Percentiles rank a stretch among this genome's conserved stretches.
Evolutionary conservation across 139 green algal genomes (phyloP).

Genomic region (Picochlorum costavermella): DNA sequence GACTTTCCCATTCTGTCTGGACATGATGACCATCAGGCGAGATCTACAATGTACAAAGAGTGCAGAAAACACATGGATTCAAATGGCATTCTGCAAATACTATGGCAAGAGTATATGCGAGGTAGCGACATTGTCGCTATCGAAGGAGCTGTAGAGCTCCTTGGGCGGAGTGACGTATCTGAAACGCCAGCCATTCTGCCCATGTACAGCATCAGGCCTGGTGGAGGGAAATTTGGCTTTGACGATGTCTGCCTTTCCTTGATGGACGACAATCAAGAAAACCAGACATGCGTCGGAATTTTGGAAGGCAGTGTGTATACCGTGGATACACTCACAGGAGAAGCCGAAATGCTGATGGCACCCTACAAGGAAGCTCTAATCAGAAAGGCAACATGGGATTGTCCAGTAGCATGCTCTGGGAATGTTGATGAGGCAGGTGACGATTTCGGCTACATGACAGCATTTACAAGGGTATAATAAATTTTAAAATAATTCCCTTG

Average conservation of each 20-base stretch:
- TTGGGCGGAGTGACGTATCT: not conserved
- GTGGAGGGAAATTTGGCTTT: constrained; percentile 13
- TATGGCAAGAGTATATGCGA: constrained; percentile 15
- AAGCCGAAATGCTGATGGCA: constrained; percentile 20
- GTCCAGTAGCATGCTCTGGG: not conserved
- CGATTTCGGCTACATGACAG: constrained; percentile 15
- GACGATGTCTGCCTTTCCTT: not conserved
- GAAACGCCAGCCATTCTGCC: constrained; percentile 14
- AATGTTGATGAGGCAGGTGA: constrained; percentile 21
- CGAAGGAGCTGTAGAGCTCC: not conserved
- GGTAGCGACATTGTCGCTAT: not conserved
- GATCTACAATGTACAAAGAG: not conserved
- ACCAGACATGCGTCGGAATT: constrained; percentile 6
- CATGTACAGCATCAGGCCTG: constrained; percentile 17
- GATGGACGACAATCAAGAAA: not conserved
- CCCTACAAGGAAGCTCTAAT: constrained; percentile 16
- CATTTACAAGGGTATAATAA: constrained; percentile 16
- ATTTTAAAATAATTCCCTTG: constrained; percentile 24
- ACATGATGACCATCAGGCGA: not conserved
- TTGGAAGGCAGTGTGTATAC: constrained; percentile 3
- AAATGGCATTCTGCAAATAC: constrained; percentile 2
- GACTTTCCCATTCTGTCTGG: not conserved
- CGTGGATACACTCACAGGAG: constrained; percentile 8
- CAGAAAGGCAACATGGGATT: constrained; percentile 2
- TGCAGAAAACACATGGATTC: not conserved